phyloP scores from a whole-genome alignment of 805 yeast species.

The Kluyveromyces nonfermentans region DNA sequence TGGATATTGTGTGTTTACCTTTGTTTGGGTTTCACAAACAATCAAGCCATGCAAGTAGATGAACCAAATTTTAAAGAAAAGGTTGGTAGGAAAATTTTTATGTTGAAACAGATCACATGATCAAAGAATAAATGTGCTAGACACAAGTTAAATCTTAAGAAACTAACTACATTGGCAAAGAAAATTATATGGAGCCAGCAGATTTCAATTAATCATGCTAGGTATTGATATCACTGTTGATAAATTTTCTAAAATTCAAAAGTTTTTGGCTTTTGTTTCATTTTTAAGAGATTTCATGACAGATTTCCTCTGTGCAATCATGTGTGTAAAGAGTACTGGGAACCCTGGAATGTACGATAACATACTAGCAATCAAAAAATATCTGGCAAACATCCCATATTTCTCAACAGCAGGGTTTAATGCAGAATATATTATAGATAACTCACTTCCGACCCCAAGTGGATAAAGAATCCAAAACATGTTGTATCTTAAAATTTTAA shows the following conservation, averaged over 20 bases:
- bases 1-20: not conserved
- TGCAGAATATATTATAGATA: slow-evolving; percentile 58
- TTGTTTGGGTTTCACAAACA: not conserved
- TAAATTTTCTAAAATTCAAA: too few relatives aligned
- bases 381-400: slow-evolving; percentile 43
- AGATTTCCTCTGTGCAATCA: slow-evolving; percentile 81
- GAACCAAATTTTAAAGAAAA: not conserved
- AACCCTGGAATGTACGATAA: slow-evolving; percentile 77
- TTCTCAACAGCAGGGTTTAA: slow-evolving; percentile 54
- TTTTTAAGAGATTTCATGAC: slow-evolving; percentile 41
- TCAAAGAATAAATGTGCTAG: not conserved
- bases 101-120: not conserved
- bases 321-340: slow-evolving; percentile 73
- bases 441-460: slow-evolving; percentile 82
- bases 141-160: too few relatives aligned
- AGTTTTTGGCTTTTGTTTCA: not conserved
- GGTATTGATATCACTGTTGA: too few relatives aligned
- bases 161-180: too few relatives aligned
- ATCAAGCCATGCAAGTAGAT: not conserved
- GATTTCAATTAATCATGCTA: too few relatives aligned
- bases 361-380: slow-evolving; percentile 47
- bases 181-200: too few relatives aligned
- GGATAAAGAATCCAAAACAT: slow-evolving; percentile 81
- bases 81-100: not conserved
- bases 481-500: slow-evolving; percentile 73